These are phyloP conservation scores for Celoporthe dispersa DNA, from an alignment of 2,329 filamentous ascomycete genomes.

Conservation along the genomic window DNA sequence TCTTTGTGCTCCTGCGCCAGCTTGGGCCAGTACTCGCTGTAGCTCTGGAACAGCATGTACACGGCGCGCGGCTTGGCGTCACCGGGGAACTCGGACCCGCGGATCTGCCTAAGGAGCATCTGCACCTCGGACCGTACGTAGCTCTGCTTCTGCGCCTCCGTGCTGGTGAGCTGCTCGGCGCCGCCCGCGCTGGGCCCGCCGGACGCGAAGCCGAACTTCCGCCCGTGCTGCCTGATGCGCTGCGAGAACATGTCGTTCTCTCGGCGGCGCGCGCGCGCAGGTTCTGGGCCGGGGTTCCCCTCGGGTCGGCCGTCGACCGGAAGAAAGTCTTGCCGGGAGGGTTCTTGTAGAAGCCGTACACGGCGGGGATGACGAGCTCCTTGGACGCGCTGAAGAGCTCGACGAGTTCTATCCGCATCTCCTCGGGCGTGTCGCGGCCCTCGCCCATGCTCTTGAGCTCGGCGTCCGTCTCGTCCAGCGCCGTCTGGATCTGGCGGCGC, in stretches of 20 bases:
- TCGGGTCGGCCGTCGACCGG: conserved; percentile 51
- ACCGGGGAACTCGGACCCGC: conserved; percentile 57
- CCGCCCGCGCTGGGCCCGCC: conserved; percentile 29
- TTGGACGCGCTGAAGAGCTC: conserved; percentile 57
- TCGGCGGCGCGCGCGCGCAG: conserved; percentile 55
- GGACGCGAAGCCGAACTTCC: conserved; percentile 51
- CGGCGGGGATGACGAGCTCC: conserved; percentile 57
- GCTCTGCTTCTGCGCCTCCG: conserved; percentile 47
- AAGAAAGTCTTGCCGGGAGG: conserved; percentile 57
- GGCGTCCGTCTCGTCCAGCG: conserved; percentile 52
- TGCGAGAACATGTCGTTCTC: conserved; percentile 54
- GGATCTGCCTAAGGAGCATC: conserved; percentile 53
- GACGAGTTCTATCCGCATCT: conserved; percentile 59
- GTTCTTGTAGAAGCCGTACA: conserved; percentile 61
- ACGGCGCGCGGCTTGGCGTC: conserved; percentile 57
- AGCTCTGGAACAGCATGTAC: conserved; percentile 59
- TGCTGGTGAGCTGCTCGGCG: conserved; percentile 30
- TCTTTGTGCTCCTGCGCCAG: conserved; percentile 59
- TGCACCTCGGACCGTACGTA: conserved; percentile 55
- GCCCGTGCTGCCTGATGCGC: conserved; percentile 54
- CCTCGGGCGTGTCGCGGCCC: conserved; percentile 56
- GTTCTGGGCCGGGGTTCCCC: conserved; percentile 56
- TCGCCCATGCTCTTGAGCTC: conserved; percentile 56
- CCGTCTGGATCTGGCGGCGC: conserved; percentile 55
- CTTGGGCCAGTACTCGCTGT: conserved; percentile 56